Percentiles rank a stretch among this genome's conserved stretches.
Evolutionary conservation across 441 rosid genomes (phyloP).

Genomic region (Gossypium trilobum): DNA sequence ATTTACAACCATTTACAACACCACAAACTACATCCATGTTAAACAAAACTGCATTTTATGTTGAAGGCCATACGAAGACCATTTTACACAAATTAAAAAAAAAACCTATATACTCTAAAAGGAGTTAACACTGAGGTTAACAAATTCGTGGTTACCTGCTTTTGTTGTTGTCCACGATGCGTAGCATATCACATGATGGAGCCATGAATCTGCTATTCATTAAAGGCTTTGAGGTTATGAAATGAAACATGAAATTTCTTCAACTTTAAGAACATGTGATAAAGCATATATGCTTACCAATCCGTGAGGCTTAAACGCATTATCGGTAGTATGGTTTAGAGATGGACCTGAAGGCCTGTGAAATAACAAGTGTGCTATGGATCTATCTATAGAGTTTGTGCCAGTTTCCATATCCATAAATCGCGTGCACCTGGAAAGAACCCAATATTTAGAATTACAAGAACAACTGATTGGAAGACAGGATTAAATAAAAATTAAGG

Average conservation of each 20-base stretch:
- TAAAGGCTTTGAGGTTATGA: neutral
- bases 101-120: slow-evolving; percentile 2
- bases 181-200: slow-evolving; percentile 27
- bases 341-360: slow-evolving; percentile 71
- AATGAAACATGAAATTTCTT: slow-evolving; percentile 10
- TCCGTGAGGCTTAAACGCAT: slow-evolving; percentile 31
- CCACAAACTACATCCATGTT: neutral
- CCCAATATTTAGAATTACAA: slow-evolving; percentile 1
- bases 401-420: slow-evolving; percentile 73
- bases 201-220: slow-evolving; percentile 39
- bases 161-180: slow-evolving; percentile 25
- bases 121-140: slow-evolving; percentile 2
- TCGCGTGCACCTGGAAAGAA: slow-evolving; percentile 46
- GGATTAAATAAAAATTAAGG: neutral
- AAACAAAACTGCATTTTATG: slow-evolving; percentile 13
- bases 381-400: slow-evolving; percentile 85
- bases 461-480: neutral
- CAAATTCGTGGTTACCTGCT: slow-evolving; percentile 13
- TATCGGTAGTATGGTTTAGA: slow-evolving; percentile 25
- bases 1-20: slow-evolving; percentile 5
- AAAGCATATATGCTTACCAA: slow-evolving; percentile 31
- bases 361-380: slow-evolving; percentile 78
- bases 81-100: neutral
- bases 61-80: neutral
- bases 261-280: neutral